Conservation (phyloP, 2,329 filamentous ascomycete genomes). For the Colletotrichum sp. region DNA sequence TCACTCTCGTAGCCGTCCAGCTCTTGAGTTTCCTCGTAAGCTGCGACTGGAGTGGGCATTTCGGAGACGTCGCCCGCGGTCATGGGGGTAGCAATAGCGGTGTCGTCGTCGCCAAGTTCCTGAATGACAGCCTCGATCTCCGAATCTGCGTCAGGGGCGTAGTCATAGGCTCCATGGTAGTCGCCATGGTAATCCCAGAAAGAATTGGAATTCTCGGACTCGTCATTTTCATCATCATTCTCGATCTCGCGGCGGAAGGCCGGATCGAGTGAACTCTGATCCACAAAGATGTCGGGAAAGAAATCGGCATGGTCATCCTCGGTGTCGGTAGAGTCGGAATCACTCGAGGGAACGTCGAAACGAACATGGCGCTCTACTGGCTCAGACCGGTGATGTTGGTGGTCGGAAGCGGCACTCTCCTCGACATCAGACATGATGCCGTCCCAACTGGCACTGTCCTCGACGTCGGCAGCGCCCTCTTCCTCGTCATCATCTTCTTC, state of each 20-base stretch:
- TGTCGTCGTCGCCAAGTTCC: slow-evolving; percentile 44
- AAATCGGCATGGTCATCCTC: slow-evolving; percentile 68
- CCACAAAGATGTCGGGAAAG: slow-evolving; percentile 80
- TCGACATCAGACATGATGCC: slow-evolving; percentile 57
- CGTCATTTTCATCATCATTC: slow-evolving; percentile 60
- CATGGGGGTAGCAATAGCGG: slow-evolving; percentile 46
- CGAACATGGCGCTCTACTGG: slow-evolving; percentile 68
- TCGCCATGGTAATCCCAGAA: slow-evolving; percentile 68
- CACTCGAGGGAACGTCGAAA: slow-evolving; percentile 72
- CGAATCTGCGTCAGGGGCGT: slow-evolving; percentile 37
- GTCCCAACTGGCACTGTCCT: slow-evolving; percentile 59
- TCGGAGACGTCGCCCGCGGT: slow-evolving; percentile 22
- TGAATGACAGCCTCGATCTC: slow-evolving; percentile 47
- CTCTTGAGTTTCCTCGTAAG: slow-evolving; percentile 43
- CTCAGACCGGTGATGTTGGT: slow-evolving; percentile 33
- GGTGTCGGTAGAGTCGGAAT: slow-evolving; percentile 69
- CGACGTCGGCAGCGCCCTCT: slow-evolving; percentile 38
- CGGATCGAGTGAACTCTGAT: slow-evolving; percentile 75
- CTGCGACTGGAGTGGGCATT: slow-evolving; percentile 33
- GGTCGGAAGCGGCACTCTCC: slow-evolving; percentile 48
- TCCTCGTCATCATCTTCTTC: slow-evolving; percentile 44
- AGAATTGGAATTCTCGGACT: slow-evolving; percentile 61
- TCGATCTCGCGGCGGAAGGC: slow-evolving; percentile 77
- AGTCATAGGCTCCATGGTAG: slow-evolving; percentile 50
- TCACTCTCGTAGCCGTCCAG: slow-evolving; percentile 66